These are phyloP conservation scores for Thermothelomyces thermophilus DNA, from an alignment of 2,329 filamentous ascomycete genomes.

Conservation along the genomic window DNA sequence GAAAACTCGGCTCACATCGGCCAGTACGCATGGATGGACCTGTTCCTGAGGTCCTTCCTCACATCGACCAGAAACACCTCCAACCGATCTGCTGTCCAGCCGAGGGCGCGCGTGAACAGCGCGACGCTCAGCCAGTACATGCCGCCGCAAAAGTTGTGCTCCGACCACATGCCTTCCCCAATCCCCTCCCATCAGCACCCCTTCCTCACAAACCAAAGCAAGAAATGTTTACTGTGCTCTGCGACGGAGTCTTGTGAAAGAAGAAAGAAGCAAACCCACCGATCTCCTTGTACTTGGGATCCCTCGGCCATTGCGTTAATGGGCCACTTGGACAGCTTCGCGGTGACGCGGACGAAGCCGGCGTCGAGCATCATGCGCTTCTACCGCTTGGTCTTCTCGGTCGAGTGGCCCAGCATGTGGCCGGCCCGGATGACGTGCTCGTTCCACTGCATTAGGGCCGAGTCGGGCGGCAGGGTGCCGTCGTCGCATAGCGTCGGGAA, in stretches of 20 bases:
- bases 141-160: constrained; percentile 28
- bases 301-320: constrained; percentile 16
- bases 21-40: constrained; percentile 18
- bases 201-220: background rate
- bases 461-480: constrained; percentile 6
- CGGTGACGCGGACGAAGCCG: constrained; percentile 15
- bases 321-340: constrained; percentile 15
- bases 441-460: constrained; percentile 11
- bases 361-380: constrained; percentile 14
- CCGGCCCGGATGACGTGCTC: constrained; percentile 8
- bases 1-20: too few species aligned
- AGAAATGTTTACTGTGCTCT: too few species aligned
- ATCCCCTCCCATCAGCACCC: background rate
- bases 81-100: constrained; percentile 25
- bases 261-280: constrained; percentile 2
- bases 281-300: constrained; percentile 15
- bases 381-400: constrained; percentile 7
- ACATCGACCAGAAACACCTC: constrained; percentile 17
- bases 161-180: constrained; percentile 23
- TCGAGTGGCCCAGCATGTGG: background rate
- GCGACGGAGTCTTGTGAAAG: background rate
- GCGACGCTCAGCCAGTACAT: constrained; percentile 27
- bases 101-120: constrained; percentile 24
- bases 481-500: constrained; percentile 13
- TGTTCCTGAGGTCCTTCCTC: constrained; percentile 17